These are phyloP conservation scores for Allantophomopsis lycopodina DNA, from an alignment of 2,329 filamentous ascomycete genomes.

Conservation along the genomic window DNA sequence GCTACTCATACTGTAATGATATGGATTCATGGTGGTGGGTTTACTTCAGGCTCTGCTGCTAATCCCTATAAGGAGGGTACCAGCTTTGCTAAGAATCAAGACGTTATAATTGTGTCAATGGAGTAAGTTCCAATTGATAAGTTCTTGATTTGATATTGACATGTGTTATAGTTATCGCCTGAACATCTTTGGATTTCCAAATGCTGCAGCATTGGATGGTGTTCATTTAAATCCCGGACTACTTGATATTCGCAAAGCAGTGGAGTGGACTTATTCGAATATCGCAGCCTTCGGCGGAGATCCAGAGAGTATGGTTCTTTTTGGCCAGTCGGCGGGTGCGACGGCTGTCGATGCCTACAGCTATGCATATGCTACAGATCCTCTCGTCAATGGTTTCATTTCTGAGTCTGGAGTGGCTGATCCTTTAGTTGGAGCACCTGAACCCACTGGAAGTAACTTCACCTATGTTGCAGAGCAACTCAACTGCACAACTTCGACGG, in stretches of 20 bases:
- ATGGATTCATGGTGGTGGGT: too few relatives aligned
- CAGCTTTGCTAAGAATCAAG: too few relatives aligned
- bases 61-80: too few relatives aligned
- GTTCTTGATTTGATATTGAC: too few relatives aligned
- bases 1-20: too few relatives aligned
- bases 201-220: slow-evolving; percentile 2
- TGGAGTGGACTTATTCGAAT: slow-evolving; percentile 44
- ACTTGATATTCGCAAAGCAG: slow-evolving; percentile 41
- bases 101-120: too few relatives aligned
- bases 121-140: too few relatives aligned
- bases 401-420: slow-evolving; percentile 15
- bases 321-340: slow-evolving; percentile 12
- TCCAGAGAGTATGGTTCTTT: slow-evolving; percentile 15
- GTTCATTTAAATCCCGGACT: slow-evolving; percentile 27
- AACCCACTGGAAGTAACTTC: too few relatives aligned
- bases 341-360: slow-evolving; percentile 7
- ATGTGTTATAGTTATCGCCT: slow-evolving; percentile 7
- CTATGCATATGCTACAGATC: slow-evolving; percentile 8
- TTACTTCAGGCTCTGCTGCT: too few relatives aligned
- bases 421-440: too few relatives aligned
- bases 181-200: slow-evolving; percentile 10
- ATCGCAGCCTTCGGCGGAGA: slow-evolving; percentile 44
- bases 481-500: too few relatives aligned
- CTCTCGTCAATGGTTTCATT: slow-evolving; percentile 12
- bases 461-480: too few relatives aligned